Evolutionary conservation across 192 early-diverging fungal genomes (phyloP).

Genomic region (Podila verticillata): DNA sequence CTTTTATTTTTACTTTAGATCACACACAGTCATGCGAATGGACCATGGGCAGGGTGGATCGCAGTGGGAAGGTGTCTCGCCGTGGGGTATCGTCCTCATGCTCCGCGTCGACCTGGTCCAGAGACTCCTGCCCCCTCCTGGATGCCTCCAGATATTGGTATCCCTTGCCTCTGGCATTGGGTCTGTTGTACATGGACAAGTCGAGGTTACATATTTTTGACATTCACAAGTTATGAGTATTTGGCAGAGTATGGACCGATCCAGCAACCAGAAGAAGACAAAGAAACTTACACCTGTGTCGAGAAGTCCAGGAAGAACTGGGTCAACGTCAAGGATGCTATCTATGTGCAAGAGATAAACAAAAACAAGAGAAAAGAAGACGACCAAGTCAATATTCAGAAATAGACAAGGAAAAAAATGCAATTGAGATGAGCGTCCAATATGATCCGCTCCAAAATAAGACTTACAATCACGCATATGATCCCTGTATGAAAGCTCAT

Average conservation of each 20-base stretch:
- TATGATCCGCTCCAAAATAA: neutral
- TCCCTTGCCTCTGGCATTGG: neutral
- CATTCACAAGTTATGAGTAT: too few relatives aligned
- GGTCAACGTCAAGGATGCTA: conserved; percentile 8
- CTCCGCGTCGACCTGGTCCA: neutral
- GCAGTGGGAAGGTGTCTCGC: neutral
- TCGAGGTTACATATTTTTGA: neutral
- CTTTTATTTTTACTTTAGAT: too few relatives aligned
- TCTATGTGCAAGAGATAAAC: conserved; percentile 3
- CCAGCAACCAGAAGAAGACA: neutral
- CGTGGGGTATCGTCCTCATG: neutral
- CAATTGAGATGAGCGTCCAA: neutral
- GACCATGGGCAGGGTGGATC: neutral
- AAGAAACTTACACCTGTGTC: neutral
- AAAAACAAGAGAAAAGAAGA: neutral
- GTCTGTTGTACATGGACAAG: neutral
- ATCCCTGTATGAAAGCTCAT: conserved; percentile 56
- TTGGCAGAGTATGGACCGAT: neutral
- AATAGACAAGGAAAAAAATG: neutral
- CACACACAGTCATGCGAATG: neutral
- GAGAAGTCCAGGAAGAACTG: conserved; percentile 10
- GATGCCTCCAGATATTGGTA: neutral
- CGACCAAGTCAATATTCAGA: neutral
- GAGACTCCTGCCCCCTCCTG: neutral
- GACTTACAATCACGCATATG: conserved; percentile 34